Conservation (phyloP, 2,329 filamentous ascomycete genomes). For the Dothistroma pini region DNA sequence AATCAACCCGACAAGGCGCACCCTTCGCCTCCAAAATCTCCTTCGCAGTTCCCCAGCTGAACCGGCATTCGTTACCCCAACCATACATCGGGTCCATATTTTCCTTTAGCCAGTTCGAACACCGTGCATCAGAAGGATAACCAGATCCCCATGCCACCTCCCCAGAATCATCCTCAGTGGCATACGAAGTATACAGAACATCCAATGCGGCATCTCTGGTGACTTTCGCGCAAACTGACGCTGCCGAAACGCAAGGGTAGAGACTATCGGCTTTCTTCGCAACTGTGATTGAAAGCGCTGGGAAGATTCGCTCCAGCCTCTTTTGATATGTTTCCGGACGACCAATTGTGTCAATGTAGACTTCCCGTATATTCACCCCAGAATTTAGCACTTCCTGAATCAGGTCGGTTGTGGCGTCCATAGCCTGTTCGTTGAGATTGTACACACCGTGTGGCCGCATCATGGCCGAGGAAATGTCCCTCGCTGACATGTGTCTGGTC, state of each 20-base stretch:
- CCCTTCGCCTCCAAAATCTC: slow-evolving; percentile 81
- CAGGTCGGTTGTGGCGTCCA: slow-evolving; percentile 83
- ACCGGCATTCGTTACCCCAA: slow-evolving; percentile 89
- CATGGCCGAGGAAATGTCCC: slow-evolving; percentile 78
- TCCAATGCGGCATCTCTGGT: slow-evolving; percentile 88
- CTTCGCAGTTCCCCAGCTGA: slow-evolving; percentile 94
- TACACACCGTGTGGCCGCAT: slow-evolving; percentile 61
- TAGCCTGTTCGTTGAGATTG: slow-evolving; percentile 94
- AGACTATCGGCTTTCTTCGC: slow-evolving; percentile 80
- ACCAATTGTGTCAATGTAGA: slow-evolving; percentile 95
- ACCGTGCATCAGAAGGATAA: slow-evolving; percentile 84
- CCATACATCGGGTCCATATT: slow-evolving; percentile 95
- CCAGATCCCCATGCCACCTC: slow-evolving; percentile 73
- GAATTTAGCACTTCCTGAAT: slow-evolving; percentile 71
- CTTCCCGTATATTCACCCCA: slow-evolving; percentile 79
- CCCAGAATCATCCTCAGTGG: slow-evolving; percentile 32
- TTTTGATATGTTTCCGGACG: slow-evolving; percentile 78
- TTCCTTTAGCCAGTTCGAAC: slow-evolving; percentile 72
- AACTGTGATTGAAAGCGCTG: slow-evolving; percentile 54
- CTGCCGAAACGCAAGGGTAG: slow-evolving; percentile 89
- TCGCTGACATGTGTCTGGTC: slow-evolving; percentile 72
- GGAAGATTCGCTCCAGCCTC: slow-evolving; percentile 79
- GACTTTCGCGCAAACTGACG: slow-evolving; percentile 93
- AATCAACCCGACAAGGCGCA: slow-evolving; percentile 68
- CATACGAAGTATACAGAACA: slow-evolving; percentile 61